A percentile compares a stretch with the other conserved stretches of the same genome.
These are phyloP conservation scores for Theobroma cacao DNA, from an alignment of 345 rosid genomes.

Conservation along the genomic window DNA sequence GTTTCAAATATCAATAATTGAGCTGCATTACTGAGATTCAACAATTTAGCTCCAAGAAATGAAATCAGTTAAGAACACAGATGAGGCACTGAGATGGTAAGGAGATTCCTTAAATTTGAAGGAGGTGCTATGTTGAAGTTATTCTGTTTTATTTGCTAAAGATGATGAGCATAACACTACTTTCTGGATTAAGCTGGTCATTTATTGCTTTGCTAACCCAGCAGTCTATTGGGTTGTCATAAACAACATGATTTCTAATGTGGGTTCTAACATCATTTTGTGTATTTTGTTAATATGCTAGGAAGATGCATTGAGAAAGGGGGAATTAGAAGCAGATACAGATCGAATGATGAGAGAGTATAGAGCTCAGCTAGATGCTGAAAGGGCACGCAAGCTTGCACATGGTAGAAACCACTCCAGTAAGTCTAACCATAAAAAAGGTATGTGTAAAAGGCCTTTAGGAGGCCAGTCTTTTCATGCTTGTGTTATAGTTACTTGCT, in stretches of 20 bases:
- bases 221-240: slow-evolving; percentile 3
- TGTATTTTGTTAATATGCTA: slow-evolving; percentile 28
- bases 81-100: neutral
- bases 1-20: neutral
- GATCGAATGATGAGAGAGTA: slow-evolving; percentile 98
- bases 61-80: neutral
- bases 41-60: neutral
- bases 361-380: slow-evolving; percentile 97
- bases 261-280: neutral
- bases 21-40: neutral
- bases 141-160: neutral
- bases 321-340: slow-evolving; percentile 84
- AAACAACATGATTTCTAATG: neutral
- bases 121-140: neutral
- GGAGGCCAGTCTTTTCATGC: slow-evolving; percentile 7
- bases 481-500: neutral
- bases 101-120: neutral
- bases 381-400: slow-evolving; percentile 86
- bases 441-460: slow-evolving; percentile 30
- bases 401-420: slow-evolving; percentile 84
- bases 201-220: neutral
- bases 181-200: neutral
- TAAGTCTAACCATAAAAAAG: slow-evolving; percentile 56
- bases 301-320: slow-evolving; percentile 90
- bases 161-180: neutral